Conservation (phyloP, 2,329 filamentous ascomycete genomes). For the Ophiocordyceps robertsii region DNA sequence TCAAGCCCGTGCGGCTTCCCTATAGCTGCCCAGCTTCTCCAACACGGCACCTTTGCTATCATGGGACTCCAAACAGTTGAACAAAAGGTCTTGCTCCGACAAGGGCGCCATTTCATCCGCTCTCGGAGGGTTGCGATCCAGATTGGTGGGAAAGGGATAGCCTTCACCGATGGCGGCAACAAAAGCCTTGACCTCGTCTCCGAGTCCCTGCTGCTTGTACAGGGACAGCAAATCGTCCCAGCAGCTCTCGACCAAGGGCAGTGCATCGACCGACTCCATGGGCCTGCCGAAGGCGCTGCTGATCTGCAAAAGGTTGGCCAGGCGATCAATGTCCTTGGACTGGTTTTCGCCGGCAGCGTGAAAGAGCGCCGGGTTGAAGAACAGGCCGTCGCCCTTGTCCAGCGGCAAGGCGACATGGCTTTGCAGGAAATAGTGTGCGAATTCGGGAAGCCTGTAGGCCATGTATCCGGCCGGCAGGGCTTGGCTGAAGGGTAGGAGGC, state of each 20-base stretch:
- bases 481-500: conserved; percentile 48
- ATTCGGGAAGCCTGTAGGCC: conserved; percentile 41
- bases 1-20: too few relatives aligned
- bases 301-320: too few relatives aligned
- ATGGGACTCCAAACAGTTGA: conserved; percentile 25
- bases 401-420: conserved; percentile 39
- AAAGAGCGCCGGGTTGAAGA: conserved; percentile 48
- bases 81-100: conserved; percentile 41
- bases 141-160: conserved; percentile 49
- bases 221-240: conserved; percentile 25
- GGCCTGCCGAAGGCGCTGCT: too few relatives aligned
- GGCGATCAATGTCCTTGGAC: too few relatives aligned
- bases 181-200: conserved; percentile 28
- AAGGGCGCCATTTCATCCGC: conserved; percentile 45
- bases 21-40: conserved; percentile 17
- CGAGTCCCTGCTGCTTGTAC: conserved; percentile 22
- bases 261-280: too few relatives aligned
- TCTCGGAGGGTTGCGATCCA: conserved; percentile 41
- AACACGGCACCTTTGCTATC: conserved; percentile 27
- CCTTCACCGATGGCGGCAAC: conserved; percentile 40
- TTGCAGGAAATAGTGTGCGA: too few relatives aligned
- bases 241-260: conserved; percentile 24
- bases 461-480: conserved; percentile 42
- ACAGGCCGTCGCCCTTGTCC: conserved; percentile 42
- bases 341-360: too few relatives aligned